phyloP scores from a whole-genome alignment of 176 grass and related monocot species.

The Echinochloa phyllopogon region DNA sequence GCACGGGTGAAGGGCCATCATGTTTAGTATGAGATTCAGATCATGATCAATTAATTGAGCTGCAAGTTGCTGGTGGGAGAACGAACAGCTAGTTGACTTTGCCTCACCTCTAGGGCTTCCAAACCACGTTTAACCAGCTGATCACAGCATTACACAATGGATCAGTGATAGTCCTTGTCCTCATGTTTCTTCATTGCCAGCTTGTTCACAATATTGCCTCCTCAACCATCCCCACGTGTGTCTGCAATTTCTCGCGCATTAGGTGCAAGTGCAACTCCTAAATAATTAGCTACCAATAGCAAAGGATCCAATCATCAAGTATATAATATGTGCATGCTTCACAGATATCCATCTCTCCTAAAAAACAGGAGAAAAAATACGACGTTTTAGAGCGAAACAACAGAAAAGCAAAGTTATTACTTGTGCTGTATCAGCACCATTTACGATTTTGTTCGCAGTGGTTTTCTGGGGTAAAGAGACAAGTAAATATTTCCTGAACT shows the following conservation, averaged over 20 bases:
- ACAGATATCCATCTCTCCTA: background rate
- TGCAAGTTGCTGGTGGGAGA: background rate
- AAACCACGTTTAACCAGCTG: background rate
- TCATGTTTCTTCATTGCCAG: background rate
- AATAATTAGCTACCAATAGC: background rate
- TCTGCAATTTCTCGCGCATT: background rate
- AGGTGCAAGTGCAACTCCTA: background rate
- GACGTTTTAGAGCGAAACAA: too few species aligned
- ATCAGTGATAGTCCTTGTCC: background rate
- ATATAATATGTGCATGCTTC: conserved; percentile 1
- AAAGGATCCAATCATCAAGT: background rate
- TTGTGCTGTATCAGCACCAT: background rate
- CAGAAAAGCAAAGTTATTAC: background rate
- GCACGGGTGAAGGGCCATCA: background rate
- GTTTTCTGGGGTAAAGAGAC: background rate
- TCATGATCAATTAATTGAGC: background rate
- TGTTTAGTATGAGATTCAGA: background rate
- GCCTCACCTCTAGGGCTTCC: background rate
- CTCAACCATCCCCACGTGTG: background rate
- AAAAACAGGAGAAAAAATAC: background rate
- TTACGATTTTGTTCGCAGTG: background rate
- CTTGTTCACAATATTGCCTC: background rate
- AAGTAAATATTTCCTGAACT: background rate
- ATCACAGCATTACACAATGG: background rate
- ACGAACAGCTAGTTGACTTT: background rate